phyloP scores from a whole-genome alignment of 306 rosid species.

The Medicago truncatula region DNA sequence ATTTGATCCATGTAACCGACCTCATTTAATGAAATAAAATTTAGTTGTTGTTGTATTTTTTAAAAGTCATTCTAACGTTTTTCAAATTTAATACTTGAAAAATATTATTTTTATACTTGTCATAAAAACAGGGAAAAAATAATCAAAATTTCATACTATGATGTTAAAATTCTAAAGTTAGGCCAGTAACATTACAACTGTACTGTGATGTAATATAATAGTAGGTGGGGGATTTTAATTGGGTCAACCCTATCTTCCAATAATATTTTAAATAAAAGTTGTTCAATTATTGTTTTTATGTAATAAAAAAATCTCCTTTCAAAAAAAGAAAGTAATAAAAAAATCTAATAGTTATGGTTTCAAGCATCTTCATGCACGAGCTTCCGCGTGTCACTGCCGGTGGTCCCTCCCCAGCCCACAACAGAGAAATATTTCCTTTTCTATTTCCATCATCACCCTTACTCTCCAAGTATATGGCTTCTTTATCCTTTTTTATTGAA shows the following conservation, averaged over 20 bases:
- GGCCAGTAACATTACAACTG: not conserved
- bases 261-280: not conserved
- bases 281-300: not conserved
- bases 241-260: not conserved
- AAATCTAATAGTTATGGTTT: not conserved
- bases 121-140: not conserved
- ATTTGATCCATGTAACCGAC: too few species aligned
- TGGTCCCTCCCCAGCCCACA: slow-evolving; percentile 45
- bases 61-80: too few species aligned
- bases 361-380: slow-evolving; percentile 15
- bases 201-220: not conserved
- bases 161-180: not conserved
- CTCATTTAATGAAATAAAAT: too few species aligned
- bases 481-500: not conserved
- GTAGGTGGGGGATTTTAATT: slow-evolving; percentile 4
- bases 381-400: slow-evolving; percentile 37
- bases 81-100: too few species aligned
- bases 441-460: not conserved
- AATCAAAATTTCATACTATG: too few species aligned
- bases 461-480: too few species aligned
- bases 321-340: not conserved
- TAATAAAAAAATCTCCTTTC: not conserved
- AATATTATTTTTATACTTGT: too few species aligned
- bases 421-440: slow-evolving; percentile 44
- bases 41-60: too few species aligned